Conservation (phyloP, 345 rosid genomes). For the Syzygium grande region DNA sequence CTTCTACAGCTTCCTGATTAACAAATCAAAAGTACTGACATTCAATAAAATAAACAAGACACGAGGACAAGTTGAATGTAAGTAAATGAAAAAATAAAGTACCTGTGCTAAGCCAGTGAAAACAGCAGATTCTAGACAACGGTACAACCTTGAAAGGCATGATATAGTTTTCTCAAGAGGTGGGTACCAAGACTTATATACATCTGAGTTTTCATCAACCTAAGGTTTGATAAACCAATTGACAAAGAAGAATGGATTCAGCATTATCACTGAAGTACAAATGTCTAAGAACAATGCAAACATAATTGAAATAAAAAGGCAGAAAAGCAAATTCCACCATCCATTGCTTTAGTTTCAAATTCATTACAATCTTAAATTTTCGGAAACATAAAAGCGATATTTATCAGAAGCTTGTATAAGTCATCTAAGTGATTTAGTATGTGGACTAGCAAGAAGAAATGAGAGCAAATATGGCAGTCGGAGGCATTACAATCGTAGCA, state of each 20-base stretch:
- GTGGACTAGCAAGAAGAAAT: neutral
- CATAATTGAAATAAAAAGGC: neutral
- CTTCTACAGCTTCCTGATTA: slow-evolving; percentile 94
- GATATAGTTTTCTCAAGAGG: slow-evolving; percentile 91
- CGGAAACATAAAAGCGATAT: neutral
- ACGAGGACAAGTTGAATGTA: neutral
- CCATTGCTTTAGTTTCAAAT: neutral
- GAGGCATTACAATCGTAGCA: slow-evolving; percentile 25
- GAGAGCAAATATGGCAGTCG: neutral
- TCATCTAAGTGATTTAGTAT: neutral
- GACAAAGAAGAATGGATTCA: neutral
- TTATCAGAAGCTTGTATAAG: neutral
- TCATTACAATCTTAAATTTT: neutral
- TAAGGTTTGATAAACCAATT: slow-evolving; percentile 15
- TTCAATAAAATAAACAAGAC: neutral
- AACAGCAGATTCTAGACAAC: slow-evolving; percentile 72
- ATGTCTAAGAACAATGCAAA: neutral
- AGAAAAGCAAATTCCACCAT: neutral
- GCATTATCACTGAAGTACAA: neutral
- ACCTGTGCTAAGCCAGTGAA: slow-evolving; percentile 99
- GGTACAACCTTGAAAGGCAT: slow-evolving; percentile 84
- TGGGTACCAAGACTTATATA: slow-evolving; percentile 87
- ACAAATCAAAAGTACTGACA: slow-evolving; percentile 6
- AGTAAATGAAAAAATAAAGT: neutral
- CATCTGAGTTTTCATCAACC: slow-evolving; percentile 58